phyloP scores from a whole-genome alignment of 768 basidiomycete genomes.

The Obba rivulosa region DNA sequence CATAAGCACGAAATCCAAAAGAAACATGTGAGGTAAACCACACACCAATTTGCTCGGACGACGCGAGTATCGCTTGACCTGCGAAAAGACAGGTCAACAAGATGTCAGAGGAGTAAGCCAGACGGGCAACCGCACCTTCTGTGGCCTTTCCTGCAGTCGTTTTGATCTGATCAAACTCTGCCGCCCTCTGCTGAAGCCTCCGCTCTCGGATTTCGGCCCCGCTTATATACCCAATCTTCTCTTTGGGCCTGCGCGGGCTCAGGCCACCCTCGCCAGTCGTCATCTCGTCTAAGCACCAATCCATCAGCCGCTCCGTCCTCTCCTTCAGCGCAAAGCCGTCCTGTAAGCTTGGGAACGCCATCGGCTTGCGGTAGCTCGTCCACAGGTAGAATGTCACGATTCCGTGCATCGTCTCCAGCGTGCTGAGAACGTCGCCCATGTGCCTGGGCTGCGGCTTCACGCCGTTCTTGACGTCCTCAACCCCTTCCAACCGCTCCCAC shows the following conservation, averaged over 20 bases:
- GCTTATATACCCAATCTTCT: not conserved
- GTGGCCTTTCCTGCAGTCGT: too few species aligned
- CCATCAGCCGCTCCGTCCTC: constrained; percentile 61
- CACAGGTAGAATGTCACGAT: constrained; percentile 77
- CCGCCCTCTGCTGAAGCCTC: too few species aligned
- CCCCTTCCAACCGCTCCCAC: constrained; percentile 34
- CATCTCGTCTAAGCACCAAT: constrained; percentile 44
- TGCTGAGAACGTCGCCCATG: constrained; percentile 10
- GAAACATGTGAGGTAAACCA: too few species aligned
- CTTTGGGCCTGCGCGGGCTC: not conserved
- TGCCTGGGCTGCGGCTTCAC: not conserved
- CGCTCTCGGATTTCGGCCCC: too few species aligned
- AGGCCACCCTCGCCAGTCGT: constrained; percentile 3
- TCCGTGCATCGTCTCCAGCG: constrained; percentile 75
- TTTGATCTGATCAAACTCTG: too few species aligned
- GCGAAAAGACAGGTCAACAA: too few species aligned
- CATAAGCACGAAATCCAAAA: too few species aligned
- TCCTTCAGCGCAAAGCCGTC: constrained; percentile 49
- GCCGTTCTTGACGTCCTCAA: constrained; percentile 32
- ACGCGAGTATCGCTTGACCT: too few species aligned
- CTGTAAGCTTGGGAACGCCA: constrained; percentile 58
- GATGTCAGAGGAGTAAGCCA: too few species aligned
- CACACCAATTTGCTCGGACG: too few species aligned
- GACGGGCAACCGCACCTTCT: too few species aligned
- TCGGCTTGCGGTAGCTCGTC: constrained; percentile 66